Evolutionary conservation across 768 basidiomycete species (phyloP).

Genomic region (Trametes cinnabarina): DNA sequence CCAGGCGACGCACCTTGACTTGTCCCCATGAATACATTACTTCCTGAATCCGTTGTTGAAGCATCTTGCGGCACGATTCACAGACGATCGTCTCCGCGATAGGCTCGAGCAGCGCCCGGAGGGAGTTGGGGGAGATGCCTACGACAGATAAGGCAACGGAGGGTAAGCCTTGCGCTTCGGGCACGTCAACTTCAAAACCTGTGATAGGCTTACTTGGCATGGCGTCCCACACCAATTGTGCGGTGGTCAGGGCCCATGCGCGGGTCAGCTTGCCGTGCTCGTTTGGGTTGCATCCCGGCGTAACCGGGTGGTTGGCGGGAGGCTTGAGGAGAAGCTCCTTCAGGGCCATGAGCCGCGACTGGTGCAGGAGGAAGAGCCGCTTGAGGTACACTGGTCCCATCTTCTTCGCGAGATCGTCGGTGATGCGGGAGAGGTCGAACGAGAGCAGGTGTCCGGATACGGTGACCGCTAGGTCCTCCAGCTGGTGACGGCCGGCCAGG

Average conservation of each 20-base stretch:
- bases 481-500: slow-evolving; percentile 36
- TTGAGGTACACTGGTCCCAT: slow-evolving; percentile 45
- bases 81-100: slow-evolving; percentile 65
- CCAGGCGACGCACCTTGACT: slow-evolving; percentile 51
- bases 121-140: slow-evolving; percentile 67
- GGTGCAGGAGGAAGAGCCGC: slow-evolving; percentile 40
- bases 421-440: slow-evolving; percentile 33
- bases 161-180: neutral
- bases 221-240: slow-evolving; percentile 31
- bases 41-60: slow-evolving; percentile 61
- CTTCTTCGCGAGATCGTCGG: slow-evolving; percentile 36
- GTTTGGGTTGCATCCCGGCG: slow-evolving; percentile 15
- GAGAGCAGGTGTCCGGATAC: slow-evolving; percentile 41
- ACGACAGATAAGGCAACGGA: neutral
- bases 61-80: slow-evolving; percentile 55
- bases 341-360: slow-evolving; percentile 36
- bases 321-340: slow-evolving; percentile 30
- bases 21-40: slow-evolving; percentile 70
- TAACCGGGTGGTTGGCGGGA: slow-evolving; percentile 27
- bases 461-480: slow-evolving; percentile 39
- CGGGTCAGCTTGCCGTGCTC: slow-evolving; percentile 26
- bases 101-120: slow-evolving; percentile 67
- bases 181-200: neutral
- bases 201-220: slow-evolving; percentile 22
- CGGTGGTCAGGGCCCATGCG: slow-evolving; percentile 32